Base-by-base conservation (phyloP, 495 filamentous ascomycete genomes). In the Penicillium mononematosum region DNA sequence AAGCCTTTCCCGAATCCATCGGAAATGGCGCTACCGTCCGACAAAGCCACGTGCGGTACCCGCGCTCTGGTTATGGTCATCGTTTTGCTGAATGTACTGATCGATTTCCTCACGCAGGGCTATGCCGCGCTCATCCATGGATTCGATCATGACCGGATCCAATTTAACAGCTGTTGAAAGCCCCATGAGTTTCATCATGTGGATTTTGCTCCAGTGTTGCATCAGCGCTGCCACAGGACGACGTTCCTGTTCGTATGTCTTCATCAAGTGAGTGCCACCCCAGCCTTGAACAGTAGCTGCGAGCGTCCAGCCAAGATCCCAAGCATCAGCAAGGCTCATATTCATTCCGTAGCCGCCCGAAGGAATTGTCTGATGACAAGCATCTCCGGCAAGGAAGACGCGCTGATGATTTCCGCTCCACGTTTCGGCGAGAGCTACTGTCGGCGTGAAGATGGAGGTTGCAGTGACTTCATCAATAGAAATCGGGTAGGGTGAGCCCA, bases 281-380 rank as follows among this genome's bases (percentile, higher is more conserved):
- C 52, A 55, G n/a, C 66, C 60, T 14, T 68, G 52, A 25, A 61
- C 11, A 9, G 63, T 50, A 0, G 65, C 62, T 2, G 67, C 62
- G 2, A 75, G 53, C 38, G 67, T 70, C 70, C 69, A 75, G 22
- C 57, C 67, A 2, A 73, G 53, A 54, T 71, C 62, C 44, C 53
- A 53, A 5, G 62, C 65, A 56, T 75, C 72, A 64, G 85, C 81
- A 70, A 87, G 82, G 16, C 71, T 75, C 2, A 86, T 82, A 63
- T 91, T 90, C 87, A 90, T 89, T 20, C 88, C 88, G 66, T 89
- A 86, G 0, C 86, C 88, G 1, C 85, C 86, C 71, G 88, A 88
- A 4, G 88, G 88, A 0, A 81, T 84, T 38, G 70, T 65, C 0
- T 81, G 84, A 56, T 86, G 85, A 0, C 83, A 76, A 5, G 83